Conservation (phyloP, 805 yeast genomes). For the Naumovozyma baii region DNA sequence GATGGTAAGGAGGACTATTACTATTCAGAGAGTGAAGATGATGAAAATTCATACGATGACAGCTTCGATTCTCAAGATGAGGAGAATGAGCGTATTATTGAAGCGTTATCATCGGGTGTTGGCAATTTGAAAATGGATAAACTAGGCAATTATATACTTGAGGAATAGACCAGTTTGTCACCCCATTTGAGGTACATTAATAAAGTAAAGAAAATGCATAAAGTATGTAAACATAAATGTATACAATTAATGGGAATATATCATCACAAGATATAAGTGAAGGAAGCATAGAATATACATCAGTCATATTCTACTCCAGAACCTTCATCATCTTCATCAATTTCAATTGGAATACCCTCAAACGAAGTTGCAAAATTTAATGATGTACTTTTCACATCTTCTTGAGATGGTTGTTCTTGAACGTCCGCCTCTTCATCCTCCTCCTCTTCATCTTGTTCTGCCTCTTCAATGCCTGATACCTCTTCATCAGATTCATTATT, state of each 20-base stretch:
- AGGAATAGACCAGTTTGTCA: too few species aligned
- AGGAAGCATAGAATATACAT: too few species aligned
- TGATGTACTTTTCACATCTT: conserved; percentile 10
- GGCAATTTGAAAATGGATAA: conserved; percentile 69
- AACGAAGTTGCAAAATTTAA: conserved; percentile 4
- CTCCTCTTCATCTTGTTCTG: conserved; percentile 24
- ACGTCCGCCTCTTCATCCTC: conserved; percentile 17
- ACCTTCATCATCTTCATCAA: conserved; percentile 26
- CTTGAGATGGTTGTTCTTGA: conserved; percentile 26
- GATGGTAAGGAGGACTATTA: conserved; percentile 22
- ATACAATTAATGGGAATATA: too few species aligned
- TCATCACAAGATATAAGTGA: too few species aligned
- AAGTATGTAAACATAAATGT: too few species aligned
- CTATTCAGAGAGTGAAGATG: conserved; percentile 26
- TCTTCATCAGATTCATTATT: conserved; percentile 7
- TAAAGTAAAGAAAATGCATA: too few species aligned
- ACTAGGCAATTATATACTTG: conserved; percentile 70
- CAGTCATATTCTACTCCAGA: conserved; percentile 32
- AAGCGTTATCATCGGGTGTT: conserved; percentile 57
- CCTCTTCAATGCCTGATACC: conserved; percentile 11
- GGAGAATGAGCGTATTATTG: conserved; percentile 54
- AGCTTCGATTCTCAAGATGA: conserved; percentile 32
- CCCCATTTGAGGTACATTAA: too few species aligned
- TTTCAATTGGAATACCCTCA: conserved; percentile 23
- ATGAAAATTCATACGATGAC: conserved; percentile 24